Evolutionary conservation across 305 asterid species (phyloP).

Genomic region (Fraxinus baroniana): DNA sequence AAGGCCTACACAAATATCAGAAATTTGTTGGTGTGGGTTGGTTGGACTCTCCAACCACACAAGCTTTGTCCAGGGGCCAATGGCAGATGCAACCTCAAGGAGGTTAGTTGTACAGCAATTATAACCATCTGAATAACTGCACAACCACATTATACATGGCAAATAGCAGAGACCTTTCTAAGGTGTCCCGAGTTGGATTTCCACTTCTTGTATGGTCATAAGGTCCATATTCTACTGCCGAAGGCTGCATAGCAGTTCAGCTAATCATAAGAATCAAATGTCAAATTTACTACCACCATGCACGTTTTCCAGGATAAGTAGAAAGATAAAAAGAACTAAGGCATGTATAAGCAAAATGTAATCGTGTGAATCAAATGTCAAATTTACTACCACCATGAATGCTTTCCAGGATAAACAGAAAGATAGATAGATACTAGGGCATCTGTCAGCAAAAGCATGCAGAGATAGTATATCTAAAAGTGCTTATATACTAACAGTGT

Average conservation of each 20-base stretch:
- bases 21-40: slow-evolving; percentile 83
- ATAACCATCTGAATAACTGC: not conserved
- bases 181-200: slow-evolving; percentile 84
- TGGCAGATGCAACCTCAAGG: slow-evolving; percentile 65
- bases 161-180: slow-evolving; percentile 61
- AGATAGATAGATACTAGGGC: not conserved
- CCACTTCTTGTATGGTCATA: slow-evolving; percentile 95
- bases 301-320: not conserved
- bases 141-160: slow-evolving; percentile 18
- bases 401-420: not conserved
- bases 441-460: not conserved
- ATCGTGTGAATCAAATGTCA: not conserved
- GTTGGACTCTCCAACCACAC: slow-evolving; percentile 97
- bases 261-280: not conserved
- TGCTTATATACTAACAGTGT: not conserved
- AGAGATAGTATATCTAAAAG: not conserved
- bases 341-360: not conserved
- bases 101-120: slow-evolving; percentile 45
- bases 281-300: not conserved
- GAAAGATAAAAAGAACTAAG: not conserved
- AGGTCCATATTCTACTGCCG: slow-evolving; percentile 67
- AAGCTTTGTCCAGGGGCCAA: slow-evolving; percentile 69
- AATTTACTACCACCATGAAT: not conserved
- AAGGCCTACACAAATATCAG: slow-evolving; percentile 67
- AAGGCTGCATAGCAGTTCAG: slow-evolving; percentile 57